Conservation (phyloP, 1,284 basidiomycete genomes). For the Ceratobasidium theobromae region DNA sequence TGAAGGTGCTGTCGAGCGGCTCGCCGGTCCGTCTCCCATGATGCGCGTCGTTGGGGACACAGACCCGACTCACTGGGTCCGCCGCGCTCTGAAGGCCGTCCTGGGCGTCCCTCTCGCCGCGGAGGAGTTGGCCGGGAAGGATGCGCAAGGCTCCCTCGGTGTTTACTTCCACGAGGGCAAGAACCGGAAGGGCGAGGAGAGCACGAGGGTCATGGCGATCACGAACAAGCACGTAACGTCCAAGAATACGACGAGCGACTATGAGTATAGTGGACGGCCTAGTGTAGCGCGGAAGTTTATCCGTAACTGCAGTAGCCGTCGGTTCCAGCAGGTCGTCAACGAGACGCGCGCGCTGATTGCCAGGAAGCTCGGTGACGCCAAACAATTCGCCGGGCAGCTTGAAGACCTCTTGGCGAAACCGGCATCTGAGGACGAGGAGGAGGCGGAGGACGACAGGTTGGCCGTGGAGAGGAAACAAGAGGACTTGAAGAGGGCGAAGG, state of each 20-base stretch:
- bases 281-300: neutral
- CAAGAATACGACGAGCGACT: conserved; percentile 29
- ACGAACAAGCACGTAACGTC: conserved; percentile 37
- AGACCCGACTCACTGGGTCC: conserved; percentile 36
- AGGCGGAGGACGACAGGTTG: neutral
- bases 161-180: conserved; percentile 34
- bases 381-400: conserved; percentile 2
- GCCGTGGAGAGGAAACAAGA: neutral
- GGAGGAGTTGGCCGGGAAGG: conserved; percentile 32
- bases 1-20: conserved; percentile 17
- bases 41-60: conserved; percentile 34
- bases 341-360: neutral
- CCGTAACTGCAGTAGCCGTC: conserved; percentile 22
- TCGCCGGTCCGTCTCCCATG: conserved; percentile 1
- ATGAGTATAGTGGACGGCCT: neutral
- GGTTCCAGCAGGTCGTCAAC: conserved; percentile 19
- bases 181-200: conserved; percentile 30
- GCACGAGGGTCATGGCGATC: conserved; percentile 32
- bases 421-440: conserved; percentile 14
- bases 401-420: conserved; percentile 4
- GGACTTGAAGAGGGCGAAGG: neutral
- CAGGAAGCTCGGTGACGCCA: conserved; percentile 10
- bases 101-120: conserved; percentile 37
- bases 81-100: conserved; percentile 36
- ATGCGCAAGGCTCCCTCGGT: conserved; percentile 30